These are phyloP conservation scores for Trypanosoma vivax DNA, from an alignment of 208 protist species.

Conservation along the genomic window DNA sequence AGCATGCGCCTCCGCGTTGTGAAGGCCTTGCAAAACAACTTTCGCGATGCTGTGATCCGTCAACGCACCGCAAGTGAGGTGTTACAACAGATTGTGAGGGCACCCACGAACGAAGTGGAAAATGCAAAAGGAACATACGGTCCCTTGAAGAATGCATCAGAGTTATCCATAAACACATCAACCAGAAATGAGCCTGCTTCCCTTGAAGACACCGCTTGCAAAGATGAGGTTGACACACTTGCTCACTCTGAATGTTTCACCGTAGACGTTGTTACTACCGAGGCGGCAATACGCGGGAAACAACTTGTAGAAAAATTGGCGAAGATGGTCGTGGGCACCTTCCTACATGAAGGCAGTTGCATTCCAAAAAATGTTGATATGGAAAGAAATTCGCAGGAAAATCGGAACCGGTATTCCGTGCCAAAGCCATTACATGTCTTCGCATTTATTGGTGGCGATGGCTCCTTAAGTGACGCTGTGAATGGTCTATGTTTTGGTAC, in stretches of 20 bases:
- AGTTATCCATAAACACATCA: too few relatives aligned
- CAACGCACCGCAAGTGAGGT: conserved; percentile 3
- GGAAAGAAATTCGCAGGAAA: neutral
- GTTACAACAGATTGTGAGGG: neutral
- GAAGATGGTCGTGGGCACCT: neutral
- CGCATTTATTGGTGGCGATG: conserved; percentile 64
- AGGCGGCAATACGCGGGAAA: conserved; percentile 3
- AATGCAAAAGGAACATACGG: neutral
- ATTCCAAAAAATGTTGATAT: neutral
- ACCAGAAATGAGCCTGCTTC: neutral
- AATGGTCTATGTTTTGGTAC: conserved; percentile 65
- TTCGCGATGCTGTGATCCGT: conserved; percentile 1
- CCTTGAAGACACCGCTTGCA: neutral
- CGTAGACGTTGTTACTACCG: conserved; percentile 19
- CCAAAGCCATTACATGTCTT: conserved; percentile 32
- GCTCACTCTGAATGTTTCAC: neutral
- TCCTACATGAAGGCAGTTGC: neutral
- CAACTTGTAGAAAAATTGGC: conserved; percentile 14
- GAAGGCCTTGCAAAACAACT: conserved; percentile 10
- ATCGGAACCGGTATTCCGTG: neutral
- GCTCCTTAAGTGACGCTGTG: conserved; percentile 71
- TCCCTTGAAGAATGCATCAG: neutral
- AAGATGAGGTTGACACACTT: neutral
- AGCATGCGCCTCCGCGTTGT: conserved; percentile 1
- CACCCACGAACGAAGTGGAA: neutral